These are phyloP conservation scores for Naganishia cerealis DNA, from an alignment of 1,284 basidiomycete species.

Conservation along the genomic window DNA sequence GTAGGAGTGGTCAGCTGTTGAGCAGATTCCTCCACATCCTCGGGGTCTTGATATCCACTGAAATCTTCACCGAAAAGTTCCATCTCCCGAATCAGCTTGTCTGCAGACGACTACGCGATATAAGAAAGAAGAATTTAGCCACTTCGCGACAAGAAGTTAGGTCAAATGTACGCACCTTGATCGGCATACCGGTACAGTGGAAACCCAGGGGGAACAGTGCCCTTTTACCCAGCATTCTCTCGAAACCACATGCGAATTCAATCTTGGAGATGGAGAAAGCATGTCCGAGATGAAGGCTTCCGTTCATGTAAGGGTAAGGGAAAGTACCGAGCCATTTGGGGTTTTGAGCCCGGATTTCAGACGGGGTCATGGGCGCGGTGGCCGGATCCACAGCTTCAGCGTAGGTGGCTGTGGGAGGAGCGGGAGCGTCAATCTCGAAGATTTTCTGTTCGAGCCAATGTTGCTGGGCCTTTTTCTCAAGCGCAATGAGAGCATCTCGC, in stretches of 20 bases:
- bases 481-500: constrained; percentile 76
- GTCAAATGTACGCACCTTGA: constrained; percentile 70
- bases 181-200: constrained; percentile 97
- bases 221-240: constrained; percentile 91
- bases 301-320: constrained; percentile 98
- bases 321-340: constrained; percentile 98
- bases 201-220: constrained; percentile 94
- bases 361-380: constrained; percentile 60
- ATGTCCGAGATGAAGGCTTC: constrained; percentile 93
- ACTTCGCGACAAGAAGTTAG: neutral
- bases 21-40: constrained; percentile 36
- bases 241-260: constrained; percentile 93
- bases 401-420: constrained; percentile 65
- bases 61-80: constrained; percentile 93
- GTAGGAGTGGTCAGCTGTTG: constrained; percentile 26
- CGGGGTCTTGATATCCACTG: constrained; percentile 62
- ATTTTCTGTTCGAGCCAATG: constrained; percentile 64
- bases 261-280: constrained; percentile 98
- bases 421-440: constrained; percentile 83
- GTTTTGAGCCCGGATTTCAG: constrained; percentile 61
- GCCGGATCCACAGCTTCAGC: constrained; percentile 57
- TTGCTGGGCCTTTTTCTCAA: constrained; percentile 82
- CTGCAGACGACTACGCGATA: constrained; percentile 72
- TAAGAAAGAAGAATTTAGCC: neutral
- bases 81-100: constrained; percentile 97